Base-by-base conservation (phyloP, 1,284 basidiomycete genomes). In the Irpex rosettiformis region DNA sequence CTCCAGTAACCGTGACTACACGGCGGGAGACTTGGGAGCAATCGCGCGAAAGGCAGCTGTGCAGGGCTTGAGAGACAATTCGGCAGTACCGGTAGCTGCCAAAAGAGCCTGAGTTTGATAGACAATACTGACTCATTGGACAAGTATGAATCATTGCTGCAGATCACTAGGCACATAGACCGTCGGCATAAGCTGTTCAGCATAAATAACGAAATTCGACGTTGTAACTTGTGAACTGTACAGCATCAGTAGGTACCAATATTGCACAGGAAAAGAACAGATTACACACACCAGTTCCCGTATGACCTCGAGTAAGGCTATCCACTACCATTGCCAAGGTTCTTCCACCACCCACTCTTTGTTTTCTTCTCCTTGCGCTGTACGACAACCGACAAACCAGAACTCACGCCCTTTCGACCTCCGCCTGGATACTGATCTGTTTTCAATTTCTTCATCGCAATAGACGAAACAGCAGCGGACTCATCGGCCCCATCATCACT, bases 321-420 rank as follows among this genome's bases (percentile, higher is more conserved):
- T 27, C 25, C 48, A 10, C 13, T 24, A 13, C 8, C 56, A 51
- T 56, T 61, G n/a, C 62, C 64, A 5, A 82, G 69, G 42, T 77
- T 70, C 61, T 77, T 76, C 81, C 81, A 82, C 81, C 81, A 82
- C 60, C 75, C 68, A 3, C 62, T 69, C 61, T 77, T 77, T 28
- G 59, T 52, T 55, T 64, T 45, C 27, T 42, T 55, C 2, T 62
- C 66, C 2, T 52, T 61, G 47, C 64, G 74, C 47, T 71, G 77
- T 7, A 85, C 74, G 48, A 91, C 72, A 0, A 83, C 85, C n/a
- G 85, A 85, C 56, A 92, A 68, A 1, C 90, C 90, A 0, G 85
- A 88, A 61, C 86, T 89, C 21, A 92, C 76, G 7, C 88, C 86
- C 64, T 85, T 88, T 58, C 80, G 72, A 1, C 85, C 84, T 16